Conservation (phyloP, 106 monocot species). For the Narthecium ossifragum region DNA sequence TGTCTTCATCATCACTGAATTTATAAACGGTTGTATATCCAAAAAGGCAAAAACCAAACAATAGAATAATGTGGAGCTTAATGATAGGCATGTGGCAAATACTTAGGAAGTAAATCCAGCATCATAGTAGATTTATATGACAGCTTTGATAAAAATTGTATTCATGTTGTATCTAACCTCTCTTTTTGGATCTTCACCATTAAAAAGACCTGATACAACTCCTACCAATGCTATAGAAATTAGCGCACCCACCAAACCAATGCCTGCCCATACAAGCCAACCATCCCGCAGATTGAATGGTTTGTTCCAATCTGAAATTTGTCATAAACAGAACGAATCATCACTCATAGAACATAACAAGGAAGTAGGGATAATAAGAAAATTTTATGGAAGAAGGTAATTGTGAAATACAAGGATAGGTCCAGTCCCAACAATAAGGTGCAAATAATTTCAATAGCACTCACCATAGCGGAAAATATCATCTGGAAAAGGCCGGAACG, state of each 20-base stretch:
- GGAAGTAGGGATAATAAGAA: neutral
- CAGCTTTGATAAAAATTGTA: too few species aligned
- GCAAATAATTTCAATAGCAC: slow-evolving; percentile 3
- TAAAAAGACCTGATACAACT: slow-evolving; percentile 35
- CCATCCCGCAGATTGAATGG: slow-evolving; percentile 73
- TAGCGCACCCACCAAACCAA: slow-evolving; percentile 60
- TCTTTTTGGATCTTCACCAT: slow-evolving; percentile 66
- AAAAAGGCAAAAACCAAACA: too few species aligned
- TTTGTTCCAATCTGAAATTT: slow-evolving; percentile 56
- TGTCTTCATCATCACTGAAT: too few species aligned
- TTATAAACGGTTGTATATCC: too few species aligned
- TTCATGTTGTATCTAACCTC: slow-evolving; percentile 31
- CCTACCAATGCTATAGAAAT: slow-evolving; percentile 54
- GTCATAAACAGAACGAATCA: neutral
- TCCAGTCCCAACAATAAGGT: too few species aligned
- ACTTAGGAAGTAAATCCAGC: too few species aligned
- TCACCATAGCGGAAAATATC: slow-evolving; percentile 81
- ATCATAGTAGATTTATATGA: too few species aligned
- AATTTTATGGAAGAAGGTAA: neutral
- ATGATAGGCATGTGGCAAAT: too few species aligned
- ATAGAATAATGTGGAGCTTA: too few species aligned
- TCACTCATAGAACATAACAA: neutral
- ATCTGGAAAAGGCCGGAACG: slow-evolving; percentile 71
- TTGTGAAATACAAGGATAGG: neutral
- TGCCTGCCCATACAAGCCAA: slow-evolving; percentile 81